Evolutionary conservation across 768 basidiomycete genomes (phyloP), one percentile per base, ranked within the genome.

Genomic region (Termitomyces sp.): DNA sequence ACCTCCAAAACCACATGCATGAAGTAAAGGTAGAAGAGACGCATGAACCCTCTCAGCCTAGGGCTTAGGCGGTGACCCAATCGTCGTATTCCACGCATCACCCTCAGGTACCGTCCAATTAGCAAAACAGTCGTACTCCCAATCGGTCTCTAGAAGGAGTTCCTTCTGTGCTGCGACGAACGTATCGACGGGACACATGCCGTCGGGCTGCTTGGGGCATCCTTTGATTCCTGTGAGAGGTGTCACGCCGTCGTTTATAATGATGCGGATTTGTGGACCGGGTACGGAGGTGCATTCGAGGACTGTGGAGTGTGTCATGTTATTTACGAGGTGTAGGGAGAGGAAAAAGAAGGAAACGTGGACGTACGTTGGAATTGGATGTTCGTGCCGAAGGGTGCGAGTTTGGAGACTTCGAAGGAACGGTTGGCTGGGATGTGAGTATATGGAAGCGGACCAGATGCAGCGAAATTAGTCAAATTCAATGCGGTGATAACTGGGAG

Each of bases 321-420:
- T 30, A 10, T 65, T 61, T 20, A 55, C 33, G 24, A 36, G n/a
- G 48, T 20, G 43, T n/a, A 11, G 1, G 18, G 13, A 44, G 46
- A 40, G 22, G n/a, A 44, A 28, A 28, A 40, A 10, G 9, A 10
- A 18, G 36, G 18, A 30, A 26, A 45, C 58, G 20, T 51, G 9
- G 14, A 74, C 79, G 56, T 71, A 93, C 91, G 76, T 72, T 96
- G 94, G 78, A 95, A 88, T 66, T 92, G 90, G 22, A 95, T 69
- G 65, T 95, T 95, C 28, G 93, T 90, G 0, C 86, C 88, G 70
- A 97, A 97, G 0, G 94, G 93, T 20, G 90, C 86, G 40, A 94
- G 76, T 61, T 93, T 82, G 5, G 92, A 81, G 0, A 83, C 78
- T 63, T 82, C 85, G 77, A 92, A 96, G 0, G 87, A 77, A 14